Base-by-base conservation (phyloP, 2,329 filamentous ascomycete genomes). In the Ascochyta pisi region DNA sequence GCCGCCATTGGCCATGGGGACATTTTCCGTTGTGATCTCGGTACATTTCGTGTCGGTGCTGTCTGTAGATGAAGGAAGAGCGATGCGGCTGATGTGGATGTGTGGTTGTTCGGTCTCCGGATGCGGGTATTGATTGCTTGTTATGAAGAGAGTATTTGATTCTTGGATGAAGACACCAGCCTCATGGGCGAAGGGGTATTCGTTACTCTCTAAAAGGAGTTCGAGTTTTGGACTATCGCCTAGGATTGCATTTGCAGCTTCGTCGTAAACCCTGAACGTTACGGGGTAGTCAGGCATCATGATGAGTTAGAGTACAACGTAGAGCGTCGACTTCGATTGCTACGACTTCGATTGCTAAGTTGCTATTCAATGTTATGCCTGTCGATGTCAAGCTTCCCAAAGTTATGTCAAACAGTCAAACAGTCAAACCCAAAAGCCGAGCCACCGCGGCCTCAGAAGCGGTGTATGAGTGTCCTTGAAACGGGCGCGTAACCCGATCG, bases 121-220 rank as follows among this genome's bases (percentile, higher is more conserved):
- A 57, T 64, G 57, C 3, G 34, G 41, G 19, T 62, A 66, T 44
- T 64, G 70, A 46, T 78, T 78, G 61, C 74, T 76, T 3, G 76
- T 78, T 51, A 78, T 69, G 62, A 71, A 78, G 9, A 78, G 59
- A 3, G 63, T 63, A 39, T 74, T 68, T 3, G 62, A 69, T 4
- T 58, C 47, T 3, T 68, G 62, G 8, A 77, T 67, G 63, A 69
- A 78, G 35, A 78, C 63, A 19, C 76, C 66, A 0, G 81, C 81
- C 66, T 83, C 82, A 57, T 84, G 81, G 1, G 81, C 81, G 47
- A 83, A 83, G 0, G 80, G 77, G 89, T 92, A 80, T 91, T 89
- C 89, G 91, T 92, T 34, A 9, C 60, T 47, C 22, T 64, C 60
- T 4, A 59, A 40, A 1, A 64, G 48, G 5, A 63, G 34, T 16